Conservation (phyloP, 371 early-diverging fungal genomes). For the Lichtheimia corymbifera region DNA sequence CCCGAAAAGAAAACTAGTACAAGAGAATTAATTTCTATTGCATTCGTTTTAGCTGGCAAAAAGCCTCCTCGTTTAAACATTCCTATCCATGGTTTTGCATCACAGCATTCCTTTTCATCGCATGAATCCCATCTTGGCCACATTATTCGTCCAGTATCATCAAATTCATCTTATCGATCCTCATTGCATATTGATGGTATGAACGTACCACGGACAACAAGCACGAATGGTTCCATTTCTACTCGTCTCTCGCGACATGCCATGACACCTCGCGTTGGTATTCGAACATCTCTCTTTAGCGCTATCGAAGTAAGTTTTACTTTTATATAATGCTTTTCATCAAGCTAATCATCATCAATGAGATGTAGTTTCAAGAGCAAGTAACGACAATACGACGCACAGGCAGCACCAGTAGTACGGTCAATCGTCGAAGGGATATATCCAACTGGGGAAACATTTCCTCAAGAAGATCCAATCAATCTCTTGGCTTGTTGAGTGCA, state of each 20-base stretch:
- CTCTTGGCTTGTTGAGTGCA: slow-evolving; percentile 1
- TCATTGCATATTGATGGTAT: slow-evolving; percentile 34
- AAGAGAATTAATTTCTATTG: not conserved
- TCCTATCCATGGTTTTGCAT: slow-evolving; percentile 30
- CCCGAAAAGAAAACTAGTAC: not conserved
- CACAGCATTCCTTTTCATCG: slow-evolving; percentile 13
- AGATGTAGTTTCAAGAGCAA: slow-evolving; percentile 29
- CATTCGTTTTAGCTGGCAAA: slow-evolving; percentile 4
- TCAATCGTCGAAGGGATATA: slow-evolving; percentile 12
- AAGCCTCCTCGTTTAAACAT: slow-evolving; percentile 29
- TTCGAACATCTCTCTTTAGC: slow-evolving; percentile 43
- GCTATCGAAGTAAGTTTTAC: slow-evolving; percentile 41
- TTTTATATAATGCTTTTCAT: not conserved
- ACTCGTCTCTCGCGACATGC: slow-evolving; percentile 32
- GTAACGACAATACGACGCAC: slow-evolving; percentile 32
- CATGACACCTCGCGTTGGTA: slow-evolving; percentile 46
- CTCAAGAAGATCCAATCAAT: slow-evolving; percentile 1
- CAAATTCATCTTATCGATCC: slow-evolving; percentile 34
- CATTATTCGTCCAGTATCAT: slow-evolving; percentile 46
- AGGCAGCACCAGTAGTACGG: slow-evolving; percentile 25
- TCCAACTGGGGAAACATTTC: slow-evolving; percentile 8
- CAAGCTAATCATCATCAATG: no score
- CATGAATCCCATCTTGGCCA: slow-evolving; percentile 43
- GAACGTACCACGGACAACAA: slow-evolving; percentile 32
- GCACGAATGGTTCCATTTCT: slow-evolving; percentile 41